Evolutionary conservation across 169 alveolate species (phyloP), one percentile per base, ranked within the genome.

Genomic region (Plasmodium malariae): DNA sequence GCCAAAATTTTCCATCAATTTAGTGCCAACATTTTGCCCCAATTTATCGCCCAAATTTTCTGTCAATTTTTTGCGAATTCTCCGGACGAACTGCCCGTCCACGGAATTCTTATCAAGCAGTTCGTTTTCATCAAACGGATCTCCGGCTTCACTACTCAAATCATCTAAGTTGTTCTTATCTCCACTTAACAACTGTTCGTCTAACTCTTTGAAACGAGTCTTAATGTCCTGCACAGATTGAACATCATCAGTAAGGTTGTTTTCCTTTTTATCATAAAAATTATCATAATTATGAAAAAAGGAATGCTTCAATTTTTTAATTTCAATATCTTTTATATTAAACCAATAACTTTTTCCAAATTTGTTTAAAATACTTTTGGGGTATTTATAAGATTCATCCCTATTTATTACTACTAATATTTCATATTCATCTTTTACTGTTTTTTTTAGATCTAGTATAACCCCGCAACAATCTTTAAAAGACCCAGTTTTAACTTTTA

Each of bases 271-370:
- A 2, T 67, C 63, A 57, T 83, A 83, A 83, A 83, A 83, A 37
- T 83, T 83, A 14, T 83, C 70, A 67, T 83, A 83, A 40, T 55
- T 65, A 59, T 83, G 80, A 70, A 83, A 83, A n/a, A 68, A 45
- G 17, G 40, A 83, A 83, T 83, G 26, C n/a, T 83, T 83, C 57
- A 83, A 37, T 40, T 40, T 83, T 43, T 67, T 37, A 3, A 83
- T 57, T 83, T 83, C 73, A n/a, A 83, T 45, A 40, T 67, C 71
- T 57, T 67, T 83, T 34, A 83, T 70, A 67, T 83, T 83, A 48
- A 83, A 49, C 91, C 91, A 83, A 57, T 83, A 83, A 43, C 91
- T 83, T 57, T 83, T 83, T 14, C 91, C 91, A 30, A 83, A 83
- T 49, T 67, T 83, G 40, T 83, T 83, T 51, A 83, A 57, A 37